Conservation (phyloP, 2,329 filamentous ascomycete species). For the Aschersonia sp. region DNA sequence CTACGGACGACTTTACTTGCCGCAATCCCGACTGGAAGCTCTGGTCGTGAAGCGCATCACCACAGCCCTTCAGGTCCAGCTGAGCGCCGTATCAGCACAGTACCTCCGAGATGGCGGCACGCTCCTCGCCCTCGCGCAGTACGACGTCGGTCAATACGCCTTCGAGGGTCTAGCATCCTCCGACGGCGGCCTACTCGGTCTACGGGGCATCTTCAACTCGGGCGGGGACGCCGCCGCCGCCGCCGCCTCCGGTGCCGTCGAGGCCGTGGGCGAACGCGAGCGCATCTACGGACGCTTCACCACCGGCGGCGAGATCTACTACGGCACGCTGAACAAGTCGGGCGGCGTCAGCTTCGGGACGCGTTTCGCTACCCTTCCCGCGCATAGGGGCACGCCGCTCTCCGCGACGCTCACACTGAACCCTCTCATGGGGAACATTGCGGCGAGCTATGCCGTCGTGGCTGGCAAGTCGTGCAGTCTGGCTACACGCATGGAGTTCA, state of each 20-base stretch:
- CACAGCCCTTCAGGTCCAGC: slow-evolving; percentile 62
- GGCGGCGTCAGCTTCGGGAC: slow-evolving; percentile 81
- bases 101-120: slow-evolving; percentile 63
- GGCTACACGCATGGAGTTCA: slow-evolving; percentile 89
- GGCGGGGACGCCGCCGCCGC: slow-evolving; percentile 44
- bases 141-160: slow-evolving; percentile 76
- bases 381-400: slow-evolving; percentile 72
- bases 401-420: slow-evolving; percentile 90
- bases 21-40: slow-evolving; percentile 74
- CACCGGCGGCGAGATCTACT: slow-evolving; percentile 86
- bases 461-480: slow-evolving; percentile 72
- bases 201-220: slow-evolving; percentile 90
- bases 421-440: slow-evolving; percentile 86
- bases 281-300: slow-evolving; percentile 71
- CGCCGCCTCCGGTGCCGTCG: slow-evolving; percentile 26
- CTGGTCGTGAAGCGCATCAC: slow-evolving; percentile 68
- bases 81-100: slow-evolving; percentile 65
- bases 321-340: slow-evolving; percentile 87
- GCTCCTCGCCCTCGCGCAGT: slow-evolving; percentile 58
- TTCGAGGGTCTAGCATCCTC: slow-evolving; percentile 86
- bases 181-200: slow-evolving; percentile 76
- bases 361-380: slow-evolving; percentile 76
- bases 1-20: slow-evolving; percentile 69
- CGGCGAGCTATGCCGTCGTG: slow-evolving; percentile 80
- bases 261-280: slow-evolving; percentile 30